These are phyloP conservation scores for Lipomyces orientalis DNA, from an alignment of 805 yeast species.

Conservation along the genomic window DNA sequence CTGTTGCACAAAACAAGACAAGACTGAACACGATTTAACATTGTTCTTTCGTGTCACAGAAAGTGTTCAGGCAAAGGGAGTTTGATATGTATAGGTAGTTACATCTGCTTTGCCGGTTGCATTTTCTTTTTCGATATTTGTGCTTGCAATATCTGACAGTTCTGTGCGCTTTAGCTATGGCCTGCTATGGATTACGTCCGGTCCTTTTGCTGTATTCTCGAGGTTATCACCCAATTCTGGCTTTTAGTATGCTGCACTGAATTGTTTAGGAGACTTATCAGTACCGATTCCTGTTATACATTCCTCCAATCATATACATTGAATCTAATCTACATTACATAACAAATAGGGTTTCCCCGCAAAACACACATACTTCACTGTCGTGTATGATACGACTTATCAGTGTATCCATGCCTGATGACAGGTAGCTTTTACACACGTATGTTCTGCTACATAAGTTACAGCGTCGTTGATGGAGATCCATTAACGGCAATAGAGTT, in stretches of 20 bases:
- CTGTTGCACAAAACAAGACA: conserved; percentile 25
- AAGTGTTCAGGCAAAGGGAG: background rate
- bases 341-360: conserved; percentile 25
- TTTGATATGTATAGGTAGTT: background rate
- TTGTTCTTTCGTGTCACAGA: background rate
- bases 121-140: background rate
- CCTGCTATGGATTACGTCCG: background rate
- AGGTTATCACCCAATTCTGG: background rate
- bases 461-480: conserved; percentile 28
- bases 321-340: background rate
- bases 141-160: background rate
- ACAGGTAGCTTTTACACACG: conserved; percentile 1
- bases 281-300: background rate
- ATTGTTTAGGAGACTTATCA: conserved; percentile 1
- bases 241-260: background rate
- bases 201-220: background rate
- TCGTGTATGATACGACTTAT: conserved; percentile 1
- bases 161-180: conserved; percentile 1
- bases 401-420: background rate
- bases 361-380: conserved; percentile 24
- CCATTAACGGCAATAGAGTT: conserved; percentile 33
- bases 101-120: background rate
- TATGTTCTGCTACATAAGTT: conserved; percentile 16
- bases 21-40: conserved; percentile 2
- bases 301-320: background rate